A percentile compares a stretch with the other conserved stretches of the same genome.
phyloP scores from a whole-genome alignment of 805 yeast species.

The Sugiyamaella valdiviana region DNA sequence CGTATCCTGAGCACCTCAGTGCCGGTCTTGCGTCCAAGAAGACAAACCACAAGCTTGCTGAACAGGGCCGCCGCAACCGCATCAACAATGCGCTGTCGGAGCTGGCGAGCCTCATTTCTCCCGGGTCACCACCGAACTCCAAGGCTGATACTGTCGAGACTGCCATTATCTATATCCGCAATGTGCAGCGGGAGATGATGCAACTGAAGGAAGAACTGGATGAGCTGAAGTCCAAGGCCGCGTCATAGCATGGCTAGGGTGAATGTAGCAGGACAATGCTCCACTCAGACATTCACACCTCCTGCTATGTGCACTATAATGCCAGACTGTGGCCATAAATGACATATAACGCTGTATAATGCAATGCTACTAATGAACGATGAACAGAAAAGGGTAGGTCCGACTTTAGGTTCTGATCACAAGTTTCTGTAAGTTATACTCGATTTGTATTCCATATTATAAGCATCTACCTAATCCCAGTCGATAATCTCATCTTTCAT shows the following conservation, averaged over 20 bases:
- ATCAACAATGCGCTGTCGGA: conserved; percentile 84
- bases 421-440: too few relatives aligned
- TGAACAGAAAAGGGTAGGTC: too few relatives aligned
- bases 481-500: conserved; percentile 9
- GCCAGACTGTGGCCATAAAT: too few relatives aligned
- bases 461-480: conserved; percentile 2
- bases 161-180: conserved; percentile 64
- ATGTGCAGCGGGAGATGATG: conserved; percentile 37
- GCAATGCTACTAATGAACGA: neutral
- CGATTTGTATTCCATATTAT: too few relatives aligned
- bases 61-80: conserved; percentile 91
- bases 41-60: conserved; percentile 83
- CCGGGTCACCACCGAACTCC: conserved; percentile 53
- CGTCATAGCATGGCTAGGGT: neutral
- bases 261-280: too few relatives aligned
- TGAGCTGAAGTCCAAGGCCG: conserved; percentile 3
- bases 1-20: conserved; percentile 37
- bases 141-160: conserved; percentile 94
- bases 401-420: too few relatives aligned
- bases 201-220: conserved; percentile 17
- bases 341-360: neutral
- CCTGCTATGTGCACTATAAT: too few relatives aligned
- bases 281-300: too few relatives aligned
- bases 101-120: conserved; percentile 62
- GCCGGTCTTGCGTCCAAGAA: conserved; percentile 44